Evolutionary conservation across 805 yeast genomes (phyloP).

Genomic region (Novakomyces olei): DNA sequence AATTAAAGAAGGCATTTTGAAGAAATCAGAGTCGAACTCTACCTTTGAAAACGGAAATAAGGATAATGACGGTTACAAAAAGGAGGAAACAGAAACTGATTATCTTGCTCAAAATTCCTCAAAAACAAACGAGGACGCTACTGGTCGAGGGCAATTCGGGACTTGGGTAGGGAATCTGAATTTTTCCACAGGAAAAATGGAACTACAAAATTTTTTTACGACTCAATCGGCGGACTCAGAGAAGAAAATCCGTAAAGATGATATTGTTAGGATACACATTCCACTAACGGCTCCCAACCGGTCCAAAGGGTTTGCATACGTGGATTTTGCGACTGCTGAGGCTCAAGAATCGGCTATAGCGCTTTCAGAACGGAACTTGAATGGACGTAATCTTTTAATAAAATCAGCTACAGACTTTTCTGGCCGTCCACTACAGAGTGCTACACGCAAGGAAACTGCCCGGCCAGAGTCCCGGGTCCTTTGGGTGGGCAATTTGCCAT

Average conservation of each 20-base stretch:
- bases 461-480: too few species aligned
- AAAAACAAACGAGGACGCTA: slow-evolving; percentile 9
- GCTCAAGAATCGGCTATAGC: slow-evolving; percentile 42
- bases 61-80: slow-evolving; percentile 12
- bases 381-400: slow-evolving; percentile 69
- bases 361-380: slow-evolving; percentile 48
- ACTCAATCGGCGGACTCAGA: slow-evolving; percentile 16
- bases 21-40: slow-evolving; percentile 1
- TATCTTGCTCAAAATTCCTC: slow-evolving; percentile 11
- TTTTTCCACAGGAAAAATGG: slow-evolving; percentile 61
- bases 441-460: too few species aligned
- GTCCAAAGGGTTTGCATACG: slow-evolving; percentile 64
- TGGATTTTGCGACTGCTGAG: slow-evolving; percentile 44
- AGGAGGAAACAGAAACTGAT: slow-evolving; percentile 15
- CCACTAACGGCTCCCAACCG: slow-evolving; percentile 32
- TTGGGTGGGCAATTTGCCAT: slow-evolving; percentile 86
- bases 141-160: slow-evolving; percentile 31
- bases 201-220: slow-evolving; percentile 37
- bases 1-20: slow-evolving; percentile 1
- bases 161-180: slow-evolving; percentile 92
- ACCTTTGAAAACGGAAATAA: not conserved
- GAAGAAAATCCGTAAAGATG: slow-evolving; percentile 21
- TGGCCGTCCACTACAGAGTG: too few species aligned
- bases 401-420: slow-evolving; percentile 62
- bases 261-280: slow-evolving; percentile 53